Evolutionary conservation across 108 stramenopile genomes (phyloP).

Genomic region (Asterionellopsis glacialis): DNA sequence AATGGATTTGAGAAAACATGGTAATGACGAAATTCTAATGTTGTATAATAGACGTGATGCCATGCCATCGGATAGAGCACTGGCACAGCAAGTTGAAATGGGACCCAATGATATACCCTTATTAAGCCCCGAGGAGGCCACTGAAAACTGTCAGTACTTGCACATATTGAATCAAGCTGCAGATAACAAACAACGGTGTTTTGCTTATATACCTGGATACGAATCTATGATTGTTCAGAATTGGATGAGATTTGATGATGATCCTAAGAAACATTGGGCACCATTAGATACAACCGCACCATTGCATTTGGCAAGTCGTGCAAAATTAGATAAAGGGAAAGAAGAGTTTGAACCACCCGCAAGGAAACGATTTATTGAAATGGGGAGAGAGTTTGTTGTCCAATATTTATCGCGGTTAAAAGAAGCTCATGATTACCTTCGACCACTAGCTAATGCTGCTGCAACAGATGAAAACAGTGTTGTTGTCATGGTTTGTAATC

Average conservation of each 20-base stretch:
- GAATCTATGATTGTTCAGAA: conserved; percentile 76
- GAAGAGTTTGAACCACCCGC: conserved; percentile 28
- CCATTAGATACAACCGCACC: conserved; percentile 27
- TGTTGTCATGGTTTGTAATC: conserved; percentile 57
- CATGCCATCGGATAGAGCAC: conserved; percentile 21
- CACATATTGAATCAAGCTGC: conserved; percentile 55
- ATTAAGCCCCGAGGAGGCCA: conserved; percentile 42
- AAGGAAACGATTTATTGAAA: conserved; percentile 17
- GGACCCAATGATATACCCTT: conserved; percentile 1
- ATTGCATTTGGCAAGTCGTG: conserved; percentile 38
- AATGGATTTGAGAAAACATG: conserved; percentile 27
- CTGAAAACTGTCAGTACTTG: conserved; percentile 63
- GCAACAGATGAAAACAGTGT: conserved; percentile 32
- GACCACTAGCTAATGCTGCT: conserved; percentile 49
- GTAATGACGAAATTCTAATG: conserved; percentile 59
- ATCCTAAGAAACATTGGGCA: neutral
- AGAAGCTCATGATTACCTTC: conserved; percentile 31
- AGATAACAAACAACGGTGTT: conserved; percentile 37
- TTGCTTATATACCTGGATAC: conserved; percentile 66
- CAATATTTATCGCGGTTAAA: conserved; percentile 41
- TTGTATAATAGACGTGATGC: conserved; percentile 49
- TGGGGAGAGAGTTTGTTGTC: conserved; percentile 31
- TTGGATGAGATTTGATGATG: conserved; percentile 43
- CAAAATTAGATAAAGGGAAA: conserved; percentile 32
- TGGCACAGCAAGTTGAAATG: neutral